Evolutionary conservation across 2,329 filamentous ascomycete species (phyloP), one percentile per base, ranked within the genome.

Genomic region (Trichoderma simmonsii): DNA sequence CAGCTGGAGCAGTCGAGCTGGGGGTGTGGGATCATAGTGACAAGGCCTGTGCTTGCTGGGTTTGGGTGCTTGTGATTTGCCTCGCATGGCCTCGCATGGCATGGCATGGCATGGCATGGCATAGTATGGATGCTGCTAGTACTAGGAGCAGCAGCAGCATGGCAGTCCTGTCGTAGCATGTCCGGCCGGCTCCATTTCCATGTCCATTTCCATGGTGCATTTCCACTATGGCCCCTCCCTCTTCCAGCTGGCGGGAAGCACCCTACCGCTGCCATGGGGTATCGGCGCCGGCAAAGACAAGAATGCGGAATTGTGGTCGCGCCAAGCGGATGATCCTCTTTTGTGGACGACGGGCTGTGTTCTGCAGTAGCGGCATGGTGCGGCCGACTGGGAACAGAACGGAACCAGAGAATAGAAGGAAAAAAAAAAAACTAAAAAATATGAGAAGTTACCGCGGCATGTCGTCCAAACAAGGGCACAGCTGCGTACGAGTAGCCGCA

Each of bases 11-110:
- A 14, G 26, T 60, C 60, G 60, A 63, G 68, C 73, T 75, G 36
- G 71, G 75, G 68, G 63, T 73, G 67, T 39, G 65, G 67, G 36
- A 69, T 76, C 76, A 65, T 51, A 30, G 28, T 62, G 59, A 30
- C 32, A 57, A 26, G 67, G 66, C 26, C 71, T 56, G 56, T 60
- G 57, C 57, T 60, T 30, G 61, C 39, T 57, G 28, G 34, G 56
- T 60, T 30, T 57, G 28, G 34, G 56, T 60, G 34, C 59, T 64
- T 59, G 61, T 72, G 71, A 71, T 65, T 71, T 71, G 60, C 71
- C 61, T 70, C 66, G 67, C 66, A 72, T 71, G 66, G 66, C 71
- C 70, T 72, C 48, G 51, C 60, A 70, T 70, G 59, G 34, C 43
- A 26, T 57, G 24, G 43, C 70, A 72, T 72, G 65, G 32, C n/a